Evolutionary conservation across 2,329 filamentous ascomycete species (phyloP).

Genomic region (Calonectria fujianensis): DNA sequence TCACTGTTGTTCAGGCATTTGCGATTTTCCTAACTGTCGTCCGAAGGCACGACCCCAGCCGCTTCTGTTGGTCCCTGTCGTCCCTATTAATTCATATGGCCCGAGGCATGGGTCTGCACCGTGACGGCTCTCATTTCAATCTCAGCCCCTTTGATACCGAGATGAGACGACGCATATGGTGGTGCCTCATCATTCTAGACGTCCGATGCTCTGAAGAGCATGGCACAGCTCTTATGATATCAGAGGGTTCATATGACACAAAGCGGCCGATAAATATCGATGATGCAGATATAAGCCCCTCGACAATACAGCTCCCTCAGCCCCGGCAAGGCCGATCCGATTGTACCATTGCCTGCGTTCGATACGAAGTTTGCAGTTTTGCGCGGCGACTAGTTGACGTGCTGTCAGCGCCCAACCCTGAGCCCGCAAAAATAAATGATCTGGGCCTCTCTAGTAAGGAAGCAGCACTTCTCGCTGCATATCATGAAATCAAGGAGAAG

Average conservation of each 20-base stretch:
- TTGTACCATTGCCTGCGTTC: background rate
- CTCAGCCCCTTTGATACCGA: conserved; percentile 16
- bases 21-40: conserved; percentile 10
- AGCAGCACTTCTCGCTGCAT: background rate
- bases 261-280: conserved; percentile 10
- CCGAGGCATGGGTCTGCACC: conserved; percentile 15
- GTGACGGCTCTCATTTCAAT: conserved; percentile 13
- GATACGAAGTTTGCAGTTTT: conserved; percentile 9
- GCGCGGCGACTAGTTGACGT: conserved; percentile 4
- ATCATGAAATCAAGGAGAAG: background rate
- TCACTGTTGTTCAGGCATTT: conserved; percentile 14
- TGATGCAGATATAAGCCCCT: conserved; percentile 12
- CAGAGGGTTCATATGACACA: conserved; percentile 9
- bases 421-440: background rate
- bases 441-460: background rate
- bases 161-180: conserved; percentile 1
- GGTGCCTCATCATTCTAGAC: conserved; percentile 9
- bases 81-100: conserved; percentile 4
- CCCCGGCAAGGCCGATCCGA: background rate
- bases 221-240: background rate
- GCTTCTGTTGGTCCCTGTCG: conserved; percentile 14
- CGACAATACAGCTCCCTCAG: background rate
- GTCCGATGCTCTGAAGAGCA: conserved; percentile 9
- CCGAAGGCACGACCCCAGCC: background rate
- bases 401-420: background rate